Percentiles rank a stretch among this genome's conserved stretches.
These are phyloP conservation scores for Aspergillus conjunctus DNA, from an alignment of 495 filamentous ascomycete genomes.

Conservation along the genomic window DNA sequence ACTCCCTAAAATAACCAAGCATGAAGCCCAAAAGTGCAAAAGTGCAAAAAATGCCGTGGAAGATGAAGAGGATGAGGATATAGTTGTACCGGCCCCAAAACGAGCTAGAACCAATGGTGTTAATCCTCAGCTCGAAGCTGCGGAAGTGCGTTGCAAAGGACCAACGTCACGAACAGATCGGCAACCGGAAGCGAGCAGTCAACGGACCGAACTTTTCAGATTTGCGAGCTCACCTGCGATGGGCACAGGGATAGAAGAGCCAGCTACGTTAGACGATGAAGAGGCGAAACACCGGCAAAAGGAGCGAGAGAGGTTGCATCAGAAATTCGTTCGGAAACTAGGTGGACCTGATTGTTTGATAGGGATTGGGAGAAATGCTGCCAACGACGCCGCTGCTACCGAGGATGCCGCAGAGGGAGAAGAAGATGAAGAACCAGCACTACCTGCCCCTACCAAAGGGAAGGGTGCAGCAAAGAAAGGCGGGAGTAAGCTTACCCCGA, in stretches of 20 bases:
- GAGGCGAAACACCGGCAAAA: constrained; percentile 48
- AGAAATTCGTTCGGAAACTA: constrained; percentile 86
- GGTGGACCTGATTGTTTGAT: constrained; percentile 80
- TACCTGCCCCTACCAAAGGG: constrained; percentile 57
- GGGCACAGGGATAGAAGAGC: constrained; percentile 3
- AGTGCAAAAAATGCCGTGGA: constrained; percentile 24
- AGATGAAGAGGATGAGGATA: constrained; percentile 45
- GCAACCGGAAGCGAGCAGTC: constrained; percentile 30
- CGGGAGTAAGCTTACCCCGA: constrained; percentile 79
- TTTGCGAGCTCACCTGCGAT: constrained; percentile 43
- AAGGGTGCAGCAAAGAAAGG: constrained; percentile 61
- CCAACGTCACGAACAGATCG: constrained; percentile 8
- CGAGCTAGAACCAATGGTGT: constrained; percentile 33
- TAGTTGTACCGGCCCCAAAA: constrained; percentile 44
- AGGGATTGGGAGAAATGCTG: constrained; percentile 61
- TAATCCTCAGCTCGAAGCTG: constrained; percentile 19
- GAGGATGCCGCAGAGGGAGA: constrained; percentile 53
- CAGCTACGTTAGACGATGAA: constrained; percentile 41
- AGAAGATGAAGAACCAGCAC: constrained; percentile 58
- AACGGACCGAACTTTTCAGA: constrained; percentile 43
- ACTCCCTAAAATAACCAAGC: not conserved
- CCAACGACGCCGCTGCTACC: constrained; percentile 56
- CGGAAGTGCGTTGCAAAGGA: constrained; percentile 18
- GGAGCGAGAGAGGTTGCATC: constrained; percentile 71
- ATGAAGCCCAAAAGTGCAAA: constrained; percentile 23